Percentiles rank a stretch among this genome's conserved stretches.
Conservation (phyloP, 495 filamentous ascomycete species). For the Podospora conica region DNA sequence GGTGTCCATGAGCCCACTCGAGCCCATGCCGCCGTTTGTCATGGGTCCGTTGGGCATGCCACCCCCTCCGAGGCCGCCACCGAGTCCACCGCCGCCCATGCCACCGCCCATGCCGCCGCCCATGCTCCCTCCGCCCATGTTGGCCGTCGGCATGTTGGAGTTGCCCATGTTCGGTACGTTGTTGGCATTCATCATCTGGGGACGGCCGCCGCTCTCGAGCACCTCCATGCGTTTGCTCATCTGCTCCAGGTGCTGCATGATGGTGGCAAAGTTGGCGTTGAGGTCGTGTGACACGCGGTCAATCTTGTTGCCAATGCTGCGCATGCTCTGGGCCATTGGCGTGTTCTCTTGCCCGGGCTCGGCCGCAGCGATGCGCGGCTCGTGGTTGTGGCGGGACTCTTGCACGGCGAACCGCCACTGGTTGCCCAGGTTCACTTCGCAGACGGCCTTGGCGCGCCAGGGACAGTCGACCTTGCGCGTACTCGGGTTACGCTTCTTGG, state of each 20-base stretch:
- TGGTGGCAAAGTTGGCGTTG: conserved; percentile 26
- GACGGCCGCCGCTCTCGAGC: conserved; percentile 24
- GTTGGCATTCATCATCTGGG: conserved; percentile 22
- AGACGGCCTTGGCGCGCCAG: conserved; percentile 48
- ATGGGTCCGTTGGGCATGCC: background rate
- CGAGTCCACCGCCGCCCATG: conserved; percentile 17
- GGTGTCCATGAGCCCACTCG: conserved; percentile 23
- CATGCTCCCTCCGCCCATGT: conserved; percentile 28
- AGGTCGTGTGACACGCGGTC: conserved; percentile 43
- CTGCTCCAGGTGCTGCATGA: conserved; percentile 30
- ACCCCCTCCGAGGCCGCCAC: background rate
- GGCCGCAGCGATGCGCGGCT: conserved; percentile 37
- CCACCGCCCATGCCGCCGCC: conserved; percentile 25
- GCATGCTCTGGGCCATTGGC: conserved; percentile 40
- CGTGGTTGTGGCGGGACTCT: conserved; percentile 44
- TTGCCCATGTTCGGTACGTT: conserved; percentile 23
- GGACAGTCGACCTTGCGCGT: conserved; percentile 49
- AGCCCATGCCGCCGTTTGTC: conserved; percentile 23
- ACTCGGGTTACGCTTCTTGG: conserved; percentile 47
- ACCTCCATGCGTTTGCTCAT: conserved; percentile 41
- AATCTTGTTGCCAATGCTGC: conserved; percentile 42
- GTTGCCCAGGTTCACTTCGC: conserved; percentile 45
- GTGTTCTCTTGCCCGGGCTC: conserved; percentile 40
- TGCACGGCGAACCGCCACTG: conserved; percentile 47
- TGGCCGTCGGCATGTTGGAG: conserved; percentile 30